Base-by-base conservation (phyloP, 2,329 filamentous ascomycete species). In the Pseudocercospora pini-densiflorae region DNA sequence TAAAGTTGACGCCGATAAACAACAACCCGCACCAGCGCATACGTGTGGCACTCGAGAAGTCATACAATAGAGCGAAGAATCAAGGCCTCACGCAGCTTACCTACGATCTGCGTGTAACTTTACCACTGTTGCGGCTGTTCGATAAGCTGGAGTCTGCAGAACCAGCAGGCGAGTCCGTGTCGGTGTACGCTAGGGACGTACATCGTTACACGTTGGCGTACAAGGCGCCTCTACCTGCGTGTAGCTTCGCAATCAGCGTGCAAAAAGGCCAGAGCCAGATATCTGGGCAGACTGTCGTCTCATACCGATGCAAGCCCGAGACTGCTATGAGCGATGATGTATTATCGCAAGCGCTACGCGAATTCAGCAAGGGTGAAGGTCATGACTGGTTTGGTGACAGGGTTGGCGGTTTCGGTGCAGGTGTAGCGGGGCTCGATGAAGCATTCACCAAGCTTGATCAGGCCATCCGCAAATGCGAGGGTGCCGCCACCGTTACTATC, bases 61-160 rank as follows among this genome's bases (percentile, higher is more conserved):
- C 55, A 53, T 81, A 93, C 66, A 84, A 84, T 61, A 81, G 80
- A 3, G 33, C 47, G 6, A 36, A 40, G n/a, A 23, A 55, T 12
- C 23, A 33, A 6, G 63, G 49, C 5, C 33, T 65, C 23, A 40
- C 19, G 6, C 31, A 49, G 19, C 47, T 69, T 14, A 14, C 45
- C 6, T 36, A 54, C 7, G 24, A 43, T 27, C 49, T 69, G 40
- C 55, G 59, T 29, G 55, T 85, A 82, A 78, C 91, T 6, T 83
- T 93, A 4, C 88, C 90, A 0, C 79, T 92, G n/a, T 80, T 92
- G 19, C 83, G 82, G 57, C 86, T 84, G 1, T 79, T 94, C 1
- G 84, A 88, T 67, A 79, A 80, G 40, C 83, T 94, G 23, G 88
- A 92, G 70, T 79, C 47, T 7, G 51, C 57, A 8, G 67, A 76